A percentile compares a stretch with the other conserved stretches of the same genome.
phyloP scores from a whole-genome alignment of 495 filamentous ascomycete genomes.

The Penicillium malachiteum region DNA sequence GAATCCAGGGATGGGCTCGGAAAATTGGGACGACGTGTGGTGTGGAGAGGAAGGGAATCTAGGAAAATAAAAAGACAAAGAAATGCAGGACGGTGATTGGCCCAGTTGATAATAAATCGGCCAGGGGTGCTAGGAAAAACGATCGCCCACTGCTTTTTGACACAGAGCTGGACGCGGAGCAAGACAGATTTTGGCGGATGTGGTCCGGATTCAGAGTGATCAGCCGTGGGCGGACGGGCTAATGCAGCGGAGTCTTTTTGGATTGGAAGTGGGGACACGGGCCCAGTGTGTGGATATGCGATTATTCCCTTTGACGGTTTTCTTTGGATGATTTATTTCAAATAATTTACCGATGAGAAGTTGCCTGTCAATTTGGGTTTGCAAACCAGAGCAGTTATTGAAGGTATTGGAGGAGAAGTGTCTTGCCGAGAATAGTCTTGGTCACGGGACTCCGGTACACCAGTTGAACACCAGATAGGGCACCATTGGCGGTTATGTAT shows the following conservation, averaged over 20 bases:
- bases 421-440: too few species aligned
- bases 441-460: too few species aligned
- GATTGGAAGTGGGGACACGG: constrained; percentile 25
- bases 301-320: background rate
- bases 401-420: too few species aligned
- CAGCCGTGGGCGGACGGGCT: constrained; percentile 34
- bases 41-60: constrained; percentile 11
- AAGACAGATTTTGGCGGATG: constrained; percentile 32
- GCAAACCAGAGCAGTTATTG: too few species aligned
- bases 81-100: constrained; percentile 23
- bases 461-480: too few species aligned
- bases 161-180: constrained; percentile 18
- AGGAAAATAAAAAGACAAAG: constrained; percentile 1
- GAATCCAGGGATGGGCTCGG: constrained; percentile 30
- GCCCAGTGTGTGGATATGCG: constrained; percentile 12
- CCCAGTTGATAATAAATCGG: constrained; percentile 6
- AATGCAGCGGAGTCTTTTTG: constrained; percentile 34
- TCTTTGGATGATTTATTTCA: background rate
- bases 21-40: constrained; percentile 6
- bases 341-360: background rate
- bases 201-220: constrained; percentile 35
- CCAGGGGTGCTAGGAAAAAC: constrained; percentile 20
- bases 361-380: too few species aligned
- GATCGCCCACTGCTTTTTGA: constrained; percentile 19
- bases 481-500: too few species aligned